Conservation (phyloP, 2,329 filamentous ascomycete species). For the Arachnopeziza araneosa region DNA sequence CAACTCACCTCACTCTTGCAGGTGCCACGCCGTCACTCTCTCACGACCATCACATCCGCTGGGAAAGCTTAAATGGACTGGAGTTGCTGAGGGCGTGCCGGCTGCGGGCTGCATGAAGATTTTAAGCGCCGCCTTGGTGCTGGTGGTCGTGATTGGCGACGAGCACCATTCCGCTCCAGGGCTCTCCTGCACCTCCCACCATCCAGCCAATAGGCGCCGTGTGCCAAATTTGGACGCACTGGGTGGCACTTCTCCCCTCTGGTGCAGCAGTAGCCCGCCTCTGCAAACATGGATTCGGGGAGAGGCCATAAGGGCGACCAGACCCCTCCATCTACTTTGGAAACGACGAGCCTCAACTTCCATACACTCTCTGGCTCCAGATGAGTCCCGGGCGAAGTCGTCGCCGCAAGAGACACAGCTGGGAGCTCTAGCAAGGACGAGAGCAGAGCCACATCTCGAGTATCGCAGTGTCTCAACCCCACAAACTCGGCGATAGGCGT, state of each 20-base stretch:
- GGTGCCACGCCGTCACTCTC: neutral
- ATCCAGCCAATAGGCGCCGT: neutral
- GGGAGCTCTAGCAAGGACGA: constrained; percentile 7
- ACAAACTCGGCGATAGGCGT: neutral
- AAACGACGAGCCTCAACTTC: constrained; percentile 18
- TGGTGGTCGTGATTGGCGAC: neutral
- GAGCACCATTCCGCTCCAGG: neutral
- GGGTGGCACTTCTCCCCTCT: neutral
- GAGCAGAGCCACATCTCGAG: neutral
- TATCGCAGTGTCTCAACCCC: constrained; percentile 10
- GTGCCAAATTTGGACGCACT: neutral
- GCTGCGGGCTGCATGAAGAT: neutral
- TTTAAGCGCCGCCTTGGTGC: neutral
- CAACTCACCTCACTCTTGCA: neutral
- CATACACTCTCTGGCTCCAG: constrained; percentile 15
- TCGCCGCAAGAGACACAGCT: constrained; percentile 20
- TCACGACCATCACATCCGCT: neutral
- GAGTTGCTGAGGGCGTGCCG: neutral
- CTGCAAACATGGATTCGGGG: neutral
- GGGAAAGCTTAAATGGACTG: neutral
- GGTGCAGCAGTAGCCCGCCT: neutral
- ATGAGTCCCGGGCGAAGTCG: constrained; percentile 21
- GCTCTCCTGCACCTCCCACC: neutral
- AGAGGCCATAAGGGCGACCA: neutral
- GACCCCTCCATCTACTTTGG: neutral